Base-by-base conservation (phyloP, 768 basidiomycete genomes). In the Tricholoma terreum region DNA sequence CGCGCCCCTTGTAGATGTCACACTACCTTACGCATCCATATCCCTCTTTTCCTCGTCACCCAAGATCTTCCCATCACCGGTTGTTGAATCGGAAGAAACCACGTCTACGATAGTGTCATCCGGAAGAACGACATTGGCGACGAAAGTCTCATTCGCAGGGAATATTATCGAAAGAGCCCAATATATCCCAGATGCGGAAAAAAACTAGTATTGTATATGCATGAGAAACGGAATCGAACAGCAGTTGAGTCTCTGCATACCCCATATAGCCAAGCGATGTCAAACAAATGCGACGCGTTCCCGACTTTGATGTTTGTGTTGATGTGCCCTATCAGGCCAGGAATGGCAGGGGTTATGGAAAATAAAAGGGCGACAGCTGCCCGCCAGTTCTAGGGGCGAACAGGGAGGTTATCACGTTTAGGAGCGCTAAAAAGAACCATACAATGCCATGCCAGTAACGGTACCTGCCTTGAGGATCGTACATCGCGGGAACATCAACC, bases 401-500 rank as follows among this genome's bases (percentile, higher is more conserved):
- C 21, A 46, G 14, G 21, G 50, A 38, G 36, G 46, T 21, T 59
- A 43, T 61, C 45, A 43, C 56, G 27, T 36, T 36, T 6, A 4
- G 5, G 24, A 35, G 9, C 6, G 8, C 22, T 12, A 35, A 35
- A 19, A 15, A 3, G n/a, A 11, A 6, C 76, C 85, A 59, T 65
- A 90, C 90, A 52, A 88, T 78, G 52, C 92, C 92, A 40, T 77
- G 77, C 64, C 76, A 84, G 69, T 93, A 94, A n/a, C 80, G 73
- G 69, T 94, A 94, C 54, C 89, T 78, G 1, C 91, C 91, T 38
- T 84, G 74, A 8, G 89, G 90, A 61, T 83, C 79, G 66, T 94
- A 96, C 81, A 95, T 87, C 3, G 89, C 84, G 2, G 90, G 89
- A 1, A 94, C 89, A 61, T 94, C 89, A 35, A 93, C 83, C 42